These are phyloP conservation scores for Eragrostis nindensis DNA, from an alignment of 176 grass and related monocot genomes.

Conservation along the genomic window DNA sequence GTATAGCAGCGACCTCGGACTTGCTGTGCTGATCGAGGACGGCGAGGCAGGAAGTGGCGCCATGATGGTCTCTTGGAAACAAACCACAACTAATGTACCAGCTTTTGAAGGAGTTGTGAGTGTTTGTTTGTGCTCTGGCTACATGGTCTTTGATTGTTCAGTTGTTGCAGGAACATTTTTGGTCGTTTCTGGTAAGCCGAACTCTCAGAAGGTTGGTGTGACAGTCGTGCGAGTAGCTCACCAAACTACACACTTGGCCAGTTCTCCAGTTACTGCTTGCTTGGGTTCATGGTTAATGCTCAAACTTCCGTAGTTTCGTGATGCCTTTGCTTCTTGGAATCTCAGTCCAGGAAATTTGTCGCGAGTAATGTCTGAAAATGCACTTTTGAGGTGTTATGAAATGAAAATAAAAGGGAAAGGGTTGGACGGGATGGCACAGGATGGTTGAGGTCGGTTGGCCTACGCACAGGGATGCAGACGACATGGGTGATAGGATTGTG, in stretches of 20 bases:
- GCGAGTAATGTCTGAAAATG: too few relatives aligned
- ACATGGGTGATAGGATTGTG: too few relatives aligned
- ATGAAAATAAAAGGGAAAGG: neutral
- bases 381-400: neutral
- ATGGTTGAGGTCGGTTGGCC: constrained; percentile 43
- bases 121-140: neutral
- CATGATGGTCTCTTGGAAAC: constrained; percentile 23
- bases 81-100: neutral
- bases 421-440: neutral
- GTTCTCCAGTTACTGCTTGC: neutral
- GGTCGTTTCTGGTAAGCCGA: constrained; percentile 40
- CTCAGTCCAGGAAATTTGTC: neutral
- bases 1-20: constrained; percentile 35
- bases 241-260: constrained; percentile 30
- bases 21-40: neutral
- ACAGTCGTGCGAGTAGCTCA: constrained; percentile 33
- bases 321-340: neutral
- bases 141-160: neutral
- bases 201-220: constrained; percentile 8
- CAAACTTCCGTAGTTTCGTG: neutral
- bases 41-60: constrained; percentile 36
- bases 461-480: neutral
- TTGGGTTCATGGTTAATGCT: neutral
- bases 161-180: constrained; percentile 1
- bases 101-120: constrained; percentile 24